Evolutionary conservation across 768 basidiomycete genomes (phyloP).

Genomic region (Xerocomellus amylosporus): DNA sequence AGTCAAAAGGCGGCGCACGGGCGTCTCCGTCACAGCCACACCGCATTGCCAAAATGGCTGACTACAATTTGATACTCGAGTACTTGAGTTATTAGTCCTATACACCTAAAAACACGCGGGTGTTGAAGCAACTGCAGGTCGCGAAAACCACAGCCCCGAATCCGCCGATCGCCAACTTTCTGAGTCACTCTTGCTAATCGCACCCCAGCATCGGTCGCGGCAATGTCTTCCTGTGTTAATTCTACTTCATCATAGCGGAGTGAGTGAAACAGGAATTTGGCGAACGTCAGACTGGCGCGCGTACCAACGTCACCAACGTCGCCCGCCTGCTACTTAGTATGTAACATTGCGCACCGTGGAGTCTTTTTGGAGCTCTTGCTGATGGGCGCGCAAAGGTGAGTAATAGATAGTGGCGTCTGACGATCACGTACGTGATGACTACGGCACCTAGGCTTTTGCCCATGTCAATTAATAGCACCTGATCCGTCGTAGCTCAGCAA

Average conservation of each 20-base stretch:
- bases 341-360: no score
- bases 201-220: conserved; percentile 54
- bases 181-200: conserved; percentile 10
- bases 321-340: no score
- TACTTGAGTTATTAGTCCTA: no score
- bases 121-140: conserved; percentile 9
- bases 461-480: conserved; percentile 62
- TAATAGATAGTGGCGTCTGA: background rate
- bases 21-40: conserved; percentile 1
- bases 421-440: conserved; percentile 50
- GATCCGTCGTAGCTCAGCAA: conserved; percentile 58
- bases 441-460: conserved; percentile 66
- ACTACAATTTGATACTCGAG: no score
- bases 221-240: conserved; percentile 49
- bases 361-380: conserved; percentile 65
- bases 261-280: background rate
- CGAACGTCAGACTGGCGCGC: background rate
- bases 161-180: conserved; percentile 1
- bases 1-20: background rate
- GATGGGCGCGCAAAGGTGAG: background rate
- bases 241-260: conserved; percentile 17
- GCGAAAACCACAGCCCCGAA: conserved; percentile 4
- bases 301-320: conserved; percentile 62
- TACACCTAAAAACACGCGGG: background rate
- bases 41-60: no score